Base-by-base conservation (phyloP, 768 basidiomycete genomes). In the Erythrobasidium yunnanense region DNA sequence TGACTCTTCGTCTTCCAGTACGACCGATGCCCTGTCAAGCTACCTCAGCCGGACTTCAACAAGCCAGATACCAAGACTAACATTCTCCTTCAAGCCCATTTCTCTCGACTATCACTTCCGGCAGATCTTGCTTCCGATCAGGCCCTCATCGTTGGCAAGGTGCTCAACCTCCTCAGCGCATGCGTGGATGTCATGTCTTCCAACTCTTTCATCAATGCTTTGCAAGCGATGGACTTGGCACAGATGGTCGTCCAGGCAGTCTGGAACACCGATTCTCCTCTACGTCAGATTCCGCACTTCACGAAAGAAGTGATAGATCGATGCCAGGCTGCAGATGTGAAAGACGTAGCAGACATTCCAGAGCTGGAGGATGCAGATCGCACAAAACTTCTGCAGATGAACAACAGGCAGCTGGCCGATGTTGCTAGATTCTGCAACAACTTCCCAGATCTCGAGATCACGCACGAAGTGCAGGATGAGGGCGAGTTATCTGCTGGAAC, bases 201-300 rank as follows among this genome's bases (percentile, higher is more conserved):
- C 34, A 96, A 95, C 73, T 90, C 88, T 1, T 93, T 87, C 87
- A 77, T 97, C 72, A 92, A 85, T 73, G 95, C 93, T 0, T 78
- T 96, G 23, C 88, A 90, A 32, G 92, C 92, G 0, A 97, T 97
- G 95, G 93, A 99, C 76, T 77, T 97, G 51, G 88, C 88, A 7
- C 95, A 97, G 76, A 97, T 97, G 93, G 92, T 90, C 76, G 89
- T 96, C 3, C 95, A 97, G 76, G 90, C 87, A 0, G 85, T 93
- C 77, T 97, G 95, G 95, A 93, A 99, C 74, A 86, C 85, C 8
- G 95, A 99, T 76, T 90, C 88, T 35, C 91, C 92, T 0, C 77
- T 97, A 71, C 90, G 88, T 74, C 93, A 99, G 75, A 86, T 99
- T 46, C 95, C 95, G 8, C 91, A 95, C 77, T 99, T 97, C 77